phyloP scores from a whole-genome alignment of 768 basidiomycete species.

The Sutorius australiensis region DNA sequence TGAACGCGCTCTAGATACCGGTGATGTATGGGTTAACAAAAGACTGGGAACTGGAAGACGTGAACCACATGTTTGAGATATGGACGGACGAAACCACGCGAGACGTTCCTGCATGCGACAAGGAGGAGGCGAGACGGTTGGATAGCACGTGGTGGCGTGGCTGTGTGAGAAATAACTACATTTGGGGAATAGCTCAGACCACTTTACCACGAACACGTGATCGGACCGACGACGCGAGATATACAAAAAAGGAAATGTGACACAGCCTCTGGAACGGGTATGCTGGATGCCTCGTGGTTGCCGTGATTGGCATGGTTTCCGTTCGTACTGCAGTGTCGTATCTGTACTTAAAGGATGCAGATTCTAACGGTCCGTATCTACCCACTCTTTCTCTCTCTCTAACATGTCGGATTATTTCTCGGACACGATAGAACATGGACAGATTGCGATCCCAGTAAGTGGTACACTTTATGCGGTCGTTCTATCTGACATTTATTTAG shows the following conservation, averaged over 20 bases:
- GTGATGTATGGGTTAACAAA: not conserved
- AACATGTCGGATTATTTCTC: not conserved
- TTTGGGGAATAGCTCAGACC: too few species aligned
- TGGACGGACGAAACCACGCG: not conserved
- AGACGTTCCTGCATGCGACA: not conserved
- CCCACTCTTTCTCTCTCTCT: not conserved
- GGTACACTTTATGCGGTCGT: not conserved
- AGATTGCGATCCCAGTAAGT: conserved; percentile 14
- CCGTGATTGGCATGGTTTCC: not conserved
- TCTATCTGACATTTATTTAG: conserved; percentile 1
- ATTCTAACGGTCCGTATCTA: too few species aligned
- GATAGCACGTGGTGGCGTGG: not conserved
- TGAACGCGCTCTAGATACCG: not conserved
- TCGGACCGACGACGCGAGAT: too few species aligned
- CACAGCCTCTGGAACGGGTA: not conserved
- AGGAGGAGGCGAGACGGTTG: not conserved
- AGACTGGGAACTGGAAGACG: too few species aligned
- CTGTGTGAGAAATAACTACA: too few species aligned
- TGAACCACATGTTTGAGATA: not conserved
- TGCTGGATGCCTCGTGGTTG: conserved; percentile 11
- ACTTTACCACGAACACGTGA: too few species aligned
- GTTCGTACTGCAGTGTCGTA: not conserved
- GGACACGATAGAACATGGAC: not conserved
- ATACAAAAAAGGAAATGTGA: too few species aligned
- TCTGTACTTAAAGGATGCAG: too few species aligned